phyloP scores from a whole-genome alignment of 2,329 filamentous ascomycete species.

The Pestalotiopsis fici region DNA sequence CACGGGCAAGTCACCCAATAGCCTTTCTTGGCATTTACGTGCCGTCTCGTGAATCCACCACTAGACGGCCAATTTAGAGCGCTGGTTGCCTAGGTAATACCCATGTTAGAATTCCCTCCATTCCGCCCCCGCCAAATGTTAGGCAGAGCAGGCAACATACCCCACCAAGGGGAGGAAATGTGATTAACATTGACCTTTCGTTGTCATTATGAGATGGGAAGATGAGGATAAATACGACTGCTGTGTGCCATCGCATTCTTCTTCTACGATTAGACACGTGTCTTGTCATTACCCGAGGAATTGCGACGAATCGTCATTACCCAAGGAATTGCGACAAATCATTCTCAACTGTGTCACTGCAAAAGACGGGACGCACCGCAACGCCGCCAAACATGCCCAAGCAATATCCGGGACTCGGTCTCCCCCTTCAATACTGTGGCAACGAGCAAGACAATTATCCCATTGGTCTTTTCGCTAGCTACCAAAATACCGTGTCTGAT shows the following conservation, averaged over 20 bases:
- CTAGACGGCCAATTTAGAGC: background rate
- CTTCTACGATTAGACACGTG: background rate
- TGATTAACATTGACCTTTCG: background rate
- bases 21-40: too few species aligned
- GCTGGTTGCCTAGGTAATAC: background rate
- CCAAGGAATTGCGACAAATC: too few species aligned
- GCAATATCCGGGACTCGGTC: conserved; percentile 2
- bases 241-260: background rate
- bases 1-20: too few species aligned
- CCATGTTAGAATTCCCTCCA: too few species aligned
- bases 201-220: background rate
- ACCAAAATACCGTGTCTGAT: background rate
- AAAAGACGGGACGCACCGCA: too few species aligned
- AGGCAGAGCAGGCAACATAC: background rate
- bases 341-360: too few species aligned
- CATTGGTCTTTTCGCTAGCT: background rate
- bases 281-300: too few species aligned
- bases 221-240: background rate
- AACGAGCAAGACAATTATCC: conserved; percentile 6
- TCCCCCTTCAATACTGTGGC: background rate
- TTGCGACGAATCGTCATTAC: too few species aligned
- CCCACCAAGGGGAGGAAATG: background rate
- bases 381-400: background rate
- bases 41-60: too few species aligned
- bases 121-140: too few species aligned